These are phyloP conservation scores for Coemansia reversa DNA, from an alignment of 192 early-diverging fungal genomes.

Conservation along the genomic window DNA sequence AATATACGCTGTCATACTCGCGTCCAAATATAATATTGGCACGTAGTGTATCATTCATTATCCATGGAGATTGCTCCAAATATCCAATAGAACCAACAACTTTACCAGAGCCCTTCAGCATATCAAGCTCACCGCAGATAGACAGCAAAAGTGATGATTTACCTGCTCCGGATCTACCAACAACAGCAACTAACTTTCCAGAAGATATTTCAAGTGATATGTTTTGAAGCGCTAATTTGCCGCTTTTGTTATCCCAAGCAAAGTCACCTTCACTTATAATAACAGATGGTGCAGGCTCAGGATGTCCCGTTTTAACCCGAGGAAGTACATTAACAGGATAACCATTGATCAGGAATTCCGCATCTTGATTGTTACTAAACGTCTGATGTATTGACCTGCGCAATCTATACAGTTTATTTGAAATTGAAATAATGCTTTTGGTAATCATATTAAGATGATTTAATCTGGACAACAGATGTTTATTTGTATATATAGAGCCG, in stretches of 20 bases:
- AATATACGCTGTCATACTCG: neutral
- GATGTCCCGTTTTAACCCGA: too few species aligned
- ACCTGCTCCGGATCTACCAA: slow-evolving; percentile 75
- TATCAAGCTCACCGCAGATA: slow-evolving; percentile 73
- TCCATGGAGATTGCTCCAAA: slow-evolving; percentile 64
- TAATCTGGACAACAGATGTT: neutral
- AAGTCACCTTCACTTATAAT: too few species aligned
- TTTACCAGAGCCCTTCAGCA: slow-evolving; percentile 35
- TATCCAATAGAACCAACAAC: slow-evolving; percentile 70
- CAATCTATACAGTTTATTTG: too few species aligned
- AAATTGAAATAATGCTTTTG: neutral
- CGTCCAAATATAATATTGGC: too few species aligned
- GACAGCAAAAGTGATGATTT: slow-evolving; percentile 76
- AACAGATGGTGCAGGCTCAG: too few species aligned
- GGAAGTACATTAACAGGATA: too few species aligned
- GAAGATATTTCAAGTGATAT: slow-evolving; percentile 55
- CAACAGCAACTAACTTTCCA: slow-evolving; percentile 66
- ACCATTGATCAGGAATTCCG: too few species aligned
- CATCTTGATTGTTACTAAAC: too few species aligned
- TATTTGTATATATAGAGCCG: neutral
- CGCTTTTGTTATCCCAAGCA: too few species aligned
- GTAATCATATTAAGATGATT: neutral
- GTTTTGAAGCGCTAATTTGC: slow-evolving; percentile 13
- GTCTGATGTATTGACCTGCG: too few species aligned
- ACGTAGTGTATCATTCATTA: too few species aligned